Conservation (phyloP, 2,329 filamentous ascomycete species). For the Colletotrichum cereale region DNA sequence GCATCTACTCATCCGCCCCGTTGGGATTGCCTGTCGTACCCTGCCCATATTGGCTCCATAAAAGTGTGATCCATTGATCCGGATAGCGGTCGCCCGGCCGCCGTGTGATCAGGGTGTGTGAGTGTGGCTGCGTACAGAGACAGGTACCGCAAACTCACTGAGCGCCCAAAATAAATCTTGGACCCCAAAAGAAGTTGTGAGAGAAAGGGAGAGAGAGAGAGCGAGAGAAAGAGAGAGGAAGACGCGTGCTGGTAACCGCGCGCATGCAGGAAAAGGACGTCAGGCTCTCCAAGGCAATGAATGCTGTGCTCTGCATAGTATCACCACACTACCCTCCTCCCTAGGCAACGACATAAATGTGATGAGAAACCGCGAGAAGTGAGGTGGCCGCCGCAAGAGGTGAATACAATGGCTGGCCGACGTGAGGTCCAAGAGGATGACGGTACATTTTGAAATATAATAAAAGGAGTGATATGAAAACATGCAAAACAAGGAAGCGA, state of each 20-base stretch:
- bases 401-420: background rate
- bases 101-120: conserved; percentile 10
- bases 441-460: too few species aligned
- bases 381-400: conserved; percentile 5
- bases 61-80: conserved; percentile 15
- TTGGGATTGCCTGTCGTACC: conserved; percentile 19
- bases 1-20: conserved; percentile 24
- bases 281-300: background rate
- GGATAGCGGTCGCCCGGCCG: conserved; percentile 33
- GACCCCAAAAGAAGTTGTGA: background rate
- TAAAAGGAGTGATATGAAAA: background rate
- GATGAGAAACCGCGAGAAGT: background rate
- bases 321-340: background rate
- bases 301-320: background rate
- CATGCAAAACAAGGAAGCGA: background rate
- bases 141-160: background rate
- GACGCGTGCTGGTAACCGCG: background rate
- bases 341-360: background rate
- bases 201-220: background rate
- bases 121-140: background rate
- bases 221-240: background rate
- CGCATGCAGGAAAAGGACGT: conserved; percentile 7
- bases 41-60: conserved; percentile 18
- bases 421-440: too few species aligned
- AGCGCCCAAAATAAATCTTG: background rate